Conservation (phyloP, 164 flowering plant genomes). For the Malania oleifera region DNA sequence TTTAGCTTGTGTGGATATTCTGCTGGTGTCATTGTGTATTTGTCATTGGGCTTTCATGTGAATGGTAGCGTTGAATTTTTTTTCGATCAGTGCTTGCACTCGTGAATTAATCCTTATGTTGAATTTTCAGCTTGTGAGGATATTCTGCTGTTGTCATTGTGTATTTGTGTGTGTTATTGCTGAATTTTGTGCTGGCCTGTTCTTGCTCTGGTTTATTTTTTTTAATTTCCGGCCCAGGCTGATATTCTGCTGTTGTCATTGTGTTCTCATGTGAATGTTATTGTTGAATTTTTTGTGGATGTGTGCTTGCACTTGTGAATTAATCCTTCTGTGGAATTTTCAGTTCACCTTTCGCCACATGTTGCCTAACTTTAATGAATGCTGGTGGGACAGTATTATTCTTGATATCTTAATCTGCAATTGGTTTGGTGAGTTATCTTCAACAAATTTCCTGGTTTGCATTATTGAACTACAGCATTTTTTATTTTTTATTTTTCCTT, state of each 20-base stretch:
- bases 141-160: background rate
- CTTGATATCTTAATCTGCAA: conserved; percentile 94
- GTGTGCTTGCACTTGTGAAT: background rate
- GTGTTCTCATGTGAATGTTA: too few species aligned
- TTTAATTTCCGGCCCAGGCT: background rate
- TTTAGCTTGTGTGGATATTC: background rate
- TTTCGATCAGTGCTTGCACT: too few species aligned
- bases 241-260: too few species aligned
- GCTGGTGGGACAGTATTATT: conserved; percentile 99
- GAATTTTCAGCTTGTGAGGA: background rate
- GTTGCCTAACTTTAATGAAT: conserved; percentile 97
- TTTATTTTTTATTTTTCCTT: background rate
- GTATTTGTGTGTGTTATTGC: background rate
- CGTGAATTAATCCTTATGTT: conserved; percentile 1
- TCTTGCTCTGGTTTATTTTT: background rate
- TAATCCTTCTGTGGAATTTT: conserved; percentile 9
- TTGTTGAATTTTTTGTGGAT: conserved; percentile 1
- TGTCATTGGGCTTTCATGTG: background rate
- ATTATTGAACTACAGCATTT: background rate
- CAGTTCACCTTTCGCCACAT: conserved; percentile 98
- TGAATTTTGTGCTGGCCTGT: background rate
- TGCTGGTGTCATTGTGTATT: background rate
- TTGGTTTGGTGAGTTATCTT: conserved; percentile 80
- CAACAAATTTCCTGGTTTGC: background rate
- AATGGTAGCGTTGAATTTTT: too few species aligned